Base-by-base conservation (phyloP, 1,284 basidiomycete genomes). In the Microbotryum intermedium region DNA sequence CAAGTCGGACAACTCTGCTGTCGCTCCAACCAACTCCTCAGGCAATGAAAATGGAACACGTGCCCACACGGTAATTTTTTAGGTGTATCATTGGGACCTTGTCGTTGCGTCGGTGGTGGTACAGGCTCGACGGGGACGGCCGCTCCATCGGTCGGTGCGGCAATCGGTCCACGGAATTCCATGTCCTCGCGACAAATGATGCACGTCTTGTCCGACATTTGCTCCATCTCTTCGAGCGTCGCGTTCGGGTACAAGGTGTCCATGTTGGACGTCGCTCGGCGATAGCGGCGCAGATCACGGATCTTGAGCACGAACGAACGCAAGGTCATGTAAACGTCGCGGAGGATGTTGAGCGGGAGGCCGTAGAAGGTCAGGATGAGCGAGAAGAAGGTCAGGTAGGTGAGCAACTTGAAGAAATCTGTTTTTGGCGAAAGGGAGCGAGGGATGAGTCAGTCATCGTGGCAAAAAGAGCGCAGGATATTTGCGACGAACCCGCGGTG, bases 141-240 rank as follows among this genome's bases (percentile, higher is more conserved):
- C 34, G 2, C 50, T 28, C 13, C 61, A 46, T 67, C 70, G 50
- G 23, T 59, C 54, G 51, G 51, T 51, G 50, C 62, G 1, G 16
- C 58, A 20, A 7, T 28, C 16, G 51, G 34, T 3, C 49, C 45
- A 79, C 73, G 43, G 82, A 53, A 65, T 50, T 70, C 75, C 90
- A 99, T 93, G 73, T 98, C 94, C 76, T 98, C 94, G n/a, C 95
- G 82, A 72, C 95, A 97, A 69, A 98, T 97, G 72, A 98, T 97
- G 73, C 95, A 98, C 3, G 92, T 97, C 59, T 82, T 83, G 76
- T 98, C 95, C 53, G 82, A 85, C 80, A 87, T 84, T 10, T 79
- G 77, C 29, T 80, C 76, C 74, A 98, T 78, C 74, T 98, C 94
- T 59, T 84, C 87, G 61, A 83, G 81, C 1, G 88, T 89, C n/a